Evolutionary conservation across 768 basidiomycete genomes (phyloP), one percentile per base, ranked within the genome.

Genomic region (Mycena capillaripes): DNA sequence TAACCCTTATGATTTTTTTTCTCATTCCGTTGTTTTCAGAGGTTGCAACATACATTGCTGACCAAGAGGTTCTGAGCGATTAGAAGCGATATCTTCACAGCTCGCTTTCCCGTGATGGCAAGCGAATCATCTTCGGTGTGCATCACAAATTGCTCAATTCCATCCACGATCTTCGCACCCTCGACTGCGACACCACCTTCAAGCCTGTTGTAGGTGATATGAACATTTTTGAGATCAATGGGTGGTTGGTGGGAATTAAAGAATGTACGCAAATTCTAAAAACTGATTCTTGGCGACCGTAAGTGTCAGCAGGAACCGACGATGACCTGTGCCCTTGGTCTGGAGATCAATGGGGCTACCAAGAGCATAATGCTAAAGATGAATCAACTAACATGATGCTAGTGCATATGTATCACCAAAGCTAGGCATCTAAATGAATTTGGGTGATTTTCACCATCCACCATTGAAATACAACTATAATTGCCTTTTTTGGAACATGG

Each of bases 181-280:
- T 63, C 46, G 69, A 70, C 61, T 70, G 61, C 23, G 69, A 70
- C 50, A 70, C 69, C 40, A 63, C 69, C 23, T 70, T 70, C 61
- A 70, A 70, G 17, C 69, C 61, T 30, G 52, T 70, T 5, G 61
- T 32, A 16, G 55, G 52, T 1, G 42, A 52, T 0, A 71, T 71
- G 69, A 50, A 64, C 38, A 71, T 71, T 58, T 65, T 57, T 56
- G 69, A 71, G 36, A 58, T 71, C 17, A 71, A 71, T 44, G 62
- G 60, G 42, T 71, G 69, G 69, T 25, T 71, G 52, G 62, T 63
- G 25, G 63, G 2, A 6, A 64, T 71, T 42, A 71, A 71, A 42
- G 53, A 63, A 48, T 34, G 69, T 65, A 52, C 62, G 69, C n/a
- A n/a, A n/a, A n/a, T n/a, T n/a, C n/a, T n/a, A n/a, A n/a, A n/a